These are phyloP conservation scores for Kazachstania psychrophila DNA, from an alignment of 805 yeast species.

Conservation along the genomic window DNA sequence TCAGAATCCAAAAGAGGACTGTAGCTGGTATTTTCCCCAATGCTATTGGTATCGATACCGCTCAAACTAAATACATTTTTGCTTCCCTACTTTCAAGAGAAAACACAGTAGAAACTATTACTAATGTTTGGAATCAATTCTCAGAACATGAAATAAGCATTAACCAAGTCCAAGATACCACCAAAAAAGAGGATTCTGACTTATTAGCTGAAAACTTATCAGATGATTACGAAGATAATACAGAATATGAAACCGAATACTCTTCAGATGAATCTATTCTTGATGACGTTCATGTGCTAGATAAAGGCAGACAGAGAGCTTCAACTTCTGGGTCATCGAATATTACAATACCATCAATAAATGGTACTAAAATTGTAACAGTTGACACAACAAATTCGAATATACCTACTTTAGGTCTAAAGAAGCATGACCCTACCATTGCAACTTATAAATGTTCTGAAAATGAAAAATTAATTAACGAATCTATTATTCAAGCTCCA, in stretches of 20 bases:
- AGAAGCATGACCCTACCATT: slow-evolving; percentile 41
- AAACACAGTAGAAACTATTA: slow-evolving; percentile 39
- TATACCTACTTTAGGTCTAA: slow-evolving; percentile 22
- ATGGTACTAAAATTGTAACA: background rate
- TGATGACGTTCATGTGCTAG: background rate
- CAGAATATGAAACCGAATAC: slow-evolving; percentile 2
- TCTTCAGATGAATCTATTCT: background rate
- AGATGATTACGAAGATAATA: background rate
- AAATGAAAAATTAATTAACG: slow-evolving; percentile 47
- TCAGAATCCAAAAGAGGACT: slow-evolving; percentile 53
- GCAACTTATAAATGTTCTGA: slow-evolving; percentile 35
- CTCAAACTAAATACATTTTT: slow-evolving; percentile 53
- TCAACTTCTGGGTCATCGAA: background rate
- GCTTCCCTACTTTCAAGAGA: slow-evolving; percentile 61
- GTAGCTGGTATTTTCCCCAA: slow-evolving; percentile 65
- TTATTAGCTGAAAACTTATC: too few species aligned
- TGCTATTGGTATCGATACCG: slow-evolving; percentile 53
- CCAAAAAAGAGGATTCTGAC: too few species aligned
- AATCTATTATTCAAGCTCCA: slow-evolving; percentile 51
- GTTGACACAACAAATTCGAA: background rate
- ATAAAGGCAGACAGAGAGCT: background rate
- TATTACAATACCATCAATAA: background rate
- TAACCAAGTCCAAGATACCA: too few species aligned
- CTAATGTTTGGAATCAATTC: slow-evolving; percentile 51
- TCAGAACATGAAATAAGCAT: slow-evolving; percentile 15